phyloP scores from a whole-genome alignment of 805 yeast species.

The Ogataea haglerorum region DNA sequence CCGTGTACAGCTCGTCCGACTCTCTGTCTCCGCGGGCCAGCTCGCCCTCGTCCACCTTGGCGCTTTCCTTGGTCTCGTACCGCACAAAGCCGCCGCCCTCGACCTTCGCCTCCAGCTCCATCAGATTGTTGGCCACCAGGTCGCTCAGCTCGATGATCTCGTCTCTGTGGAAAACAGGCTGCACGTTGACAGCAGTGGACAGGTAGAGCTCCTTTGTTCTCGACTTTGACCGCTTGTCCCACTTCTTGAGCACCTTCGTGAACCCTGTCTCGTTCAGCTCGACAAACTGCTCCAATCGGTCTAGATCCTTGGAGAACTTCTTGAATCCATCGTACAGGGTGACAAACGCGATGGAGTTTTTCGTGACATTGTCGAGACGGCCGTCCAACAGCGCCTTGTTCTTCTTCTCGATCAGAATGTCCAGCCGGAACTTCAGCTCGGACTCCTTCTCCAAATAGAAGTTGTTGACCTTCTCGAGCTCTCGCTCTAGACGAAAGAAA shows the following conservation, averaged over 20 bases:
- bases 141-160: conserved; percentile 85
- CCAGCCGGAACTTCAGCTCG: conserved; percentile 74
- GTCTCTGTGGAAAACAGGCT: conserved; percentile 91
- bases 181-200: conserved; percentile 90
- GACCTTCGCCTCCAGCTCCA: conserved; percentile 73
- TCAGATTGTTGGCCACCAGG: conserved; percentile 56
- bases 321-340: conserved; percentile 86
- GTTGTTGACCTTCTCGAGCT: conserved; percentile 90
- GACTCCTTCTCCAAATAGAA: conserved; percentile 90
- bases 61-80: conserved; percentile 20
- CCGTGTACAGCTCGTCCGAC: conserved; percentile 68
- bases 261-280: conserved; percentile 95
- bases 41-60: background rate
- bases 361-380: conserved; percentile 43
- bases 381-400: conserved; percentile 38
- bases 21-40: conserved; percentile 27
- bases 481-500: conserved; percentile 88
- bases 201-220: conserved; percentile 91
- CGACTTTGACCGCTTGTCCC: conserved; percentile 96
- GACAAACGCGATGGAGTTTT: conserved; percentile 72
- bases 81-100: conserved; percentile 36
- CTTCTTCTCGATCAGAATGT: conserved; percentile 71
- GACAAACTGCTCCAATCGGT: conserved; percentile 86
- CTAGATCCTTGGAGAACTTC: conserved; percentile 83
- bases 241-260: conserved; percentile 90